Evolutionary conservation across 768 basidiomycete species (phyloP), one percentile per base, ranked within the genome.

Genomic region (Leccinum imitatum): DNA sequence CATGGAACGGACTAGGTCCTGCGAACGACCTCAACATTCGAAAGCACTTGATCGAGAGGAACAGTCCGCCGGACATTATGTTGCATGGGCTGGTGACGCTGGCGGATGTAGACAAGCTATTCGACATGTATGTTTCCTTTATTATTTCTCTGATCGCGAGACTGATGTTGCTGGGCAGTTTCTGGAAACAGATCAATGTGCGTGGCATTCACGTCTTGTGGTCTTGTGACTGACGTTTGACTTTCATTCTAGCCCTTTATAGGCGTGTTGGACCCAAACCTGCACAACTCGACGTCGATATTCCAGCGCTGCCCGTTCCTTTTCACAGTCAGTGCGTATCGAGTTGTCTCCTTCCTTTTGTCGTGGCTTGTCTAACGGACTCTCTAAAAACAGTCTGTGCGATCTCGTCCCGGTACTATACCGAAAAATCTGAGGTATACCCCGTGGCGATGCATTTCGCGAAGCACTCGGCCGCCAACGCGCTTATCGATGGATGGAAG

Each of bases 401-500:
- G 8, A 86, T 94, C 51, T 87, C 93, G 0, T 92, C 92, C 1
- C 79, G 93, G 47, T 94, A 91, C 71, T 87, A 90, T 66, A 64
- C 78, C 1, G 88, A 89, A 58, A 90, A 90, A 66, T 89, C 90
- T 0, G 89, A 91, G 69, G 87, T 95, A 41, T 92, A 93, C 65
- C 87, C 89, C 1, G 87, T 92, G 59, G 91, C 91, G 10, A 93
- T 93, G 91, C 90, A 92, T 69, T 93, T 92, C 61, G 91, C 91
- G 2, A 90, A 89, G 66, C 87, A 88, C 63, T 86, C 90, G 0
- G 91, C 90, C 2, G 89, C 90, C 1, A 90, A 86, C 58, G 88
- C 89, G 3, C 78, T 93, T 48, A 90, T 90, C 54, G 87, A 90
- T 64, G 89, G 89, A 52, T 88, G 85, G 87, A 87, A 87, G 74